Evolutionary conservation across 352 stramenopile species (phyloP).

Genomic region (Discostella stelligera): DNA sequence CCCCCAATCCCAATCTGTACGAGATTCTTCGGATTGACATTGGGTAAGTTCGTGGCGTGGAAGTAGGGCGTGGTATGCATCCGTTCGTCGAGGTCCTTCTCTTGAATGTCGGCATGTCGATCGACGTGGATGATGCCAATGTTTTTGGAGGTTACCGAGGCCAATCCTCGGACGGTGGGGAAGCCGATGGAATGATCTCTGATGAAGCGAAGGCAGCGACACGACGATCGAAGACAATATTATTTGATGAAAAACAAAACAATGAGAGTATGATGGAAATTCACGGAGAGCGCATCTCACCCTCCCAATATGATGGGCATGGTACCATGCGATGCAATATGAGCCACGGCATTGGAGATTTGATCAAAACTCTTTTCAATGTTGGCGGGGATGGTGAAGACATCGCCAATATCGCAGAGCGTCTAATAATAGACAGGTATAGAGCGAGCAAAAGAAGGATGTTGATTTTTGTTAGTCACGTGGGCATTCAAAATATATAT

Average conservation of each 20-base stretch:
- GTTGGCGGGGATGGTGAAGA: slow-evolving; percentile 81
- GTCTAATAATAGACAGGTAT: slow-evolving; percentile 20
- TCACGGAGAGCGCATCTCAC: slow-evolving; percentile 1
- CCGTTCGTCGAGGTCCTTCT: slow-evolving; percentile 79
- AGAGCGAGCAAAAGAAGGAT: background rate
- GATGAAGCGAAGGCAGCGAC: background rate
- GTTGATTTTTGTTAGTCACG: background rate
- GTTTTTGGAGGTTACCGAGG: slow-evolving; percentile 76
- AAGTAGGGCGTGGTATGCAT: slow-evolving; percentile 84
- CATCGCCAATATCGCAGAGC: slow-evolving; percentile 59
- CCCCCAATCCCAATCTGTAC: slow-evolving; percentile 83
- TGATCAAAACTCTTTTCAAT: slow-evolving; percentile 83
- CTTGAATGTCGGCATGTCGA: slow-evolving; percentile 75
- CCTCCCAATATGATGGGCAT: slow-evolving; percentile 81
- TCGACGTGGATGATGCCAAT: slow-evolving; percentile 84
- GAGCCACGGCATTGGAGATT: slow-evolving; percentile 78
- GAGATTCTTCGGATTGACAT: slow-evolving; percentile 78
- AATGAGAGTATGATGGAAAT: background rate
- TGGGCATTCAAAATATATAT: no score
- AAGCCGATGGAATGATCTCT: slow-evolving; percentile 80
- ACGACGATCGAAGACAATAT: no score
- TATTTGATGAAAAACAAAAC: background rate
- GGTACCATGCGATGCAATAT: slow-evolving; percentile 68
- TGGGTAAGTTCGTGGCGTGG: slow-evolving; percentile 81
- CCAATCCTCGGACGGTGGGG: slow-evolving; percentile 73